Evolutionary conservation across 1,284 basidiomycete genomes (phyloP).

Genomic region (Retiboletus flavoniger): DNA sequence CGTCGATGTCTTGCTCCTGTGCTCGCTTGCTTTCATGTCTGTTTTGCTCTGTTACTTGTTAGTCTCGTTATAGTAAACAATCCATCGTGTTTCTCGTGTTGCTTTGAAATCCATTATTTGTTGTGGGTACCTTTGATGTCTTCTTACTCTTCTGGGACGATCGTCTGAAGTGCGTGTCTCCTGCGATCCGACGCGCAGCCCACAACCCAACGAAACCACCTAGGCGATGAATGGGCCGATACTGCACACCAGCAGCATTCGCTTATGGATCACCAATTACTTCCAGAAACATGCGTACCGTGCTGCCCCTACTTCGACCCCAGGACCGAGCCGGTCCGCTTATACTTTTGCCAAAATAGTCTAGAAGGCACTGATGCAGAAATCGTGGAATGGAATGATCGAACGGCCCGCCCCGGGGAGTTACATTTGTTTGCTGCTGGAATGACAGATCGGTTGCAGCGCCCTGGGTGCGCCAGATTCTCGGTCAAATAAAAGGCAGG

Average conservation of each 20-base stretch:
- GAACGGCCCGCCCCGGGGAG: too few species aligned
- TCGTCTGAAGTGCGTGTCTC: background rate
- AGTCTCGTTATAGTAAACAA: background rate
- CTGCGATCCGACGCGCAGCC: background rate
- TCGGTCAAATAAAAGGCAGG: background rate
- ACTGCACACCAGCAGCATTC: background rate
- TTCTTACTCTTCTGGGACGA: background rate
- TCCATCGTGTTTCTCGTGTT: background rate
- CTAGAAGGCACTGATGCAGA: too few species aligned
- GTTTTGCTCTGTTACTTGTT: background rate
- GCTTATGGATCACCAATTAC: background rate
- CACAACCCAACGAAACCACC: too few species aligned
- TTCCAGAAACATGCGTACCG: too few species aligned
- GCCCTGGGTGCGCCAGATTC: background rate
- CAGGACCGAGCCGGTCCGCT: background rate
- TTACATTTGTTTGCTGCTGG: too few species aligned
- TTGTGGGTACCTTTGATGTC: background rate
- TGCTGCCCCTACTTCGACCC: background rate
- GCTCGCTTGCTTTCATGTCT: background rate
- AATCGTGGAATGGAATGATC: too few species aligned
- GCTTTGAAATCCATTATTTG: conserved; percentile 1
- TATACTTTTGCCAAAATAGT: too few species aligned
- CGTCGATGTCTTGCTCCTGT: background rate
- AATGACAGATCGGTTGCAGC: too few species aligned
- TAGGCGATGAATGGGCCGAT: too few species aligned